Base-by-base conservation (phyloP, 164 flowering plant species). In the Chimonanthus praecox region DNA sequence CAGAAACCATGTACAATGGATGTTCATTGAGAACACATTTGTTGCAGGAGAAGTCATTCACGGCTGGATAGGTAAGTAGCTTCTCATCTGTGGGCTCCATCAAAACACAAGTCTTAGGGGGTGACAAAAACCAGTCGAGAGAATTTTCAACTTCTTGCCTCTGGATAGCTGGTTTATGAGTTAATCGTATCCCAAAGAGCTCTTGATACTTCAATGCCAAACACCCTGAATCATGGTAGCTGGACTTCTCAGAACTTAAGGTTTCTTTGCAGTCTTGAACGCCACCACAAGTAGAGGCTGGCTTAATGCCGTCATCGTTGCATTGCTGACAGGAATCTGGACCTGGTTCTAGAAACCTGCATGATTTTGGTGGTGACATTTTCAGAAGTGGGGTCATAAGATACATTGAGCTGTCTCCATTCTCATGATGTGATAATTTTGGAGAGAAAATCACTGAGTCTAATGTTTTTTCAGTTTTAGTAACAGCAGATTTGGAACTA, bases 291-390 rank as follows among this genome's bases (percentile, higher is more conserved):
- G 77, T 85, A 47, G 87, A 89, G 46, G 91, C 88, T 21, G 83
- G 75, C 77, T 81, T 88, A 33, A 61, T 77, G 13, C 64, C 33
- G 48, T 46, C 73, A 46, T 47, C 66, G 47, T 72, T 69, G 4
- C 74, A 70, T 68, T 70, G 80, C 64, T 75, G 78, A 62, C 77
- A 78, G 61, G 82, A 75, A 62, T 84, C 88, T 7, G 84, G 79
- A 58, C 78, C 74, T 15, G 97, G 95, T 77, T 95, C 98, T 68
- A 90, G 91, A 78, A 89, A 64, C 44, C 83, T 82, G 82, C 97
- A 93, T 54, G 98, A 88, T 78, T 84, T 90, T 16, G 92, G 92
- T 54, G 98, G 98, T 2, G 98, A 90, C 81, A 80, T 79, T 82
- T 88, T 93, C 45, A 81, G 70, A 78, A 86, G 69, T 21, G 98